Evolutionary conservation across 2,329 filamentous ascomycete species (phyloP).

Genomic region (Apiospora hydei): DNA sequence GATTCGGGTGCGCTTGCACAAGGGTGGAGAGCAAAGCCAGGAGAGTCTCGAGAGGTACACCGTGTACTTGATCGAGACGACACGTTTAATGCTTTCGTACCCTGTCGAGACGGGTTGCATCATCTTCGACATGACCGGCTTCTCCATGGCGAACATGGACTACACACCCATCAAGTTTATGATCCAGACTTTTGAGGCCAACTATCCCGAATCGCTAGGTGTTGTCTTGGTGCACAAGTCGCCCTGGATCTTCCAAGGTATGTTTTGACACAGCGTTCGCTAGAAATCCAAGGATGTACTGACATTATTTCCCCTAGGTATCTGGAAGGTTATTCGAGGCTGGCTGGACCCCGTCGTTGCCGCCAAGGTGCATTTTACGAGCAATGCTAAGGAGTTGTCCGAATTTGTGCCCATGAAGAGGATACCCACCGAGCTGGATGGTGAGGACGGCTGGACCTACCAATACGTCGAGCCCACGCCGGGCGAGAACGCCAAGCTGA

Average conservation of each 20-base stretch:
- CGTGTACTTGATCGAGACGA: conserved; percentile 92
- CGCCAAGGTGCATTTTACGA: conserved; percentile 91
- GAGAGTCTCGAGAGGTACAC: conserved; percentile 87
- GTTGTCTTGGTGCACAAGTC: conserved; percentile 93
- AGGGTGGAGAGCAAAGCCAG: conserved; percentile 81
- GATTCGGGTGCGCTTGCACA: conserved; percentile 83
- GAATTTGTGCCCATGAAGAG: conserved; percentile 74
- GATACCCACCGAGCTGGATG: conserved; percentile 85
- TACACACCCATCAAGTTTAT: conserved; percentile 98
- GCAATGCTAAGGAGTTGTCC: conserved; percentile 78
- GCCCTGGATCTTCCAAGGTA: conserved; percentile 95
- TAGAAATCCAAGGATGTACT: conserved; percentile 44
- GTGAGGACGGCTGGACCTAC: conserved; percentile 85
- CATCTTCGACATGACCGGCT: conserved; percentile 94
- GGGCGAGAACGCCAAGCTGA: conserved; percentile 80
- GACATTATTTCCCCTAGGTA: conserved; percentile 60
- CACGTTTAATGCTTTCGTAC: conserved; percentile 79
- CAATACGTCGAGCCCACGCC: conserved; percentile 77
- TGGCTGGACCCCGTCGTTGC: conserved; percentile 98
- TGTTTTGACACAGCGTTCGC: conserved; percentile 47
- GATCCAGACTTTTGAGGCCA: conserved; percentile 99
- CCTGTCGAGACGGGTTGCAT: conserved; percentile 93
- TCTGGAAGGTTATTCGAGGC: conserved; percentile 93
- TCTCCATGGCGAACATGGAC: conserved; percentile 97
- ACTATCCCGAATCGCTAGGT: conserved; percentile 93